Percentiles rank a stretch among this genome's conserved stretches.
phyloP scores from a whole-genome alignment of 192 early-diverging fungal species.

The Coemansia nantahalensis region DNA sequence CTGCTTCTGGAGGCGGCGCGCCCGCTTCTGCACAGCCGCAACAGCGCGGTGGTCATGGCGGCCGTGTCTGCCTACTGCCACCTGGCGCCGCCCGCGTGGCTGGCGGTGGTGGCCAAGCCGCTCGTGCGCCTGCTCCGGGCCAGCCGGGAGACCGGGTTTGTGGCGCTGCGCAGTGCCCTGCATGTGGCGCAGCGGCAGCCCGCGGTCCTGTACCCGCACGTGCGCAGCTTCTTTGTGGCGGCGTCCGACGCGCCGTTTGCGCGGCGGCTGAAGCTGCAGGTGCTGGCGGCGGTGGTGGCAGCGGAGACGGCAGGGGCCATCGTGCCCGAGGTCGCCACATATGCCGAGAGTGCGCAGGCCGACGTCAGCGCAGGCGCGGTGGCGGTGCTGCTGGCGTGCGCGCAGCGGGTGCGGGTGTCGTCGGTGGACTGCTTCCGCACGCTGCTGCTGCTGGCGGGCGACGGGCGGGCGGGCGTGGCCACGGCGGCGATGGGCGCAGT shows the following conservation, averaged over 20 bases:
- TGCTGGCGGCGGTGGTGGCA: slow-evolving; percentile 67
- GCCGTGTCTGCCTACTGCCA: slow-evolving; percentile 68
- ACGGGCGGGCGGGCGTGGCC: slow-evolving; percentile 18
- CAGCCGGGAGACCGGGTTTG: slow-evolving; percentile 75
- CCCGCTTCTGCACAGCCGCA: slow-evolving; percentile 81
- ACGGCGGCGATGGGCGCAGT: slow-evolving; percentile 29
- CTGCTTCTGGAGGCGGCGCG: slow-evolving; percentile 65
- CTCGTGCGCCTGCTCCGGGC: slow-evolving; percentile 73
- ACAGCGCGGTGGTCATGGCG: slow-evolving; percentile 74
- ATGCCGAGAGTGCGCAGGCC: slow-evolving; percentile 25
- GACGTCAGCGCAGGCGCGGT: slow-evolving; percentile 34
- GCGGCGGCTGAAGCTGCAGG: slow-evolving; percentile 80
- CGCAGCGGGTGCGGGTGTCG: slow-evolving; percentile 47
- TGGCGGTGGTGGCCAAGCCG: slow-evolving; percentile 61
- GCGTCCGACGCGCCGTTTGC: slow-evolving; percentile 76
- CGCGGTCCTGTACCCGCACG: slow-evolving; percentile 64
- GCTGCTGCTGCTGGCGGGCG: slow-evolving; percentile 30
- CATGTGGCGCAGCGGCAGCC: slow-evolving; percentile 70
- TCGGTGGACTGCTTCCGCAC: slow-evolving; percentile 46
- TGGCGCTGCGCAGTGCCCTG: slow-evolving; percentile 73
- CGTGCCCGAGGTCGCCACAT: slow-evolving; percentile 67
- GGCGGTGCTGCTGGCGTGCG: slow-evolving; percentile 34
- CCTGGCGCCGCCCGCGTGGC: slow-evolving; percentile 58
- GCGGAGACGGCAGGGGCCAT: slow-evolving; percentile 67
- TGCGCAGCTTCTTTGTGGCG: slow-evolving; percentile 78